phyloP scores from a whole-genome alignment of 2,329 filamentous ascomycete genomes.

The Bipolaris oryzae region DNA sequence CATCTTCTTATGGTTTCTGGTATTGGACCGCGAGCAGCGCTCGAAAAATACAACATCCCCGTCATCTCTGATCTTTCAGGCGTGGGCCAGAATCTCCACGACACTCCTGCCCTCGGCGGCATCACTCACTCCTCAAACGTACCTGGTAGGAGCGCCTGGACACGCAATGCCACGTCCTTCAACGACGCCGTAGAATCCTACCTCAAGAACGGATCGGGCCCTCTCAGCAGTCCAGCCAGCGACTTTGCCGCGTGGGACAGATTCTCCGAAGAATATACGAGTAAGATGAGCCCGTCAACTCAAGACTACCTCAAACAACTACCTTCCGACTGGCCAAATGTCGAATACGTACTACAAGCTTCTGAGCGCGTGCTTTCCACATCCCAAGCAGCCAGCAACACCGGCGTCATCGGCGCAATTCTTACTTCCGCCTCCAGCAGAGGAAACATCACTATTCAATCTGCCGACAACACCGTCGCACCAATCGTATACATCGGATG shows the following conservation, averaged over 20 bases:
- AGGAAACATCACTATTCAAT: slow-evolving; percentile 13
- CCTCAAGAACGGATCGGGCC: slow-evolving; percentile 9
- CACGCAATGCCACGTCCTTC: slow-evolving; percentile 5
- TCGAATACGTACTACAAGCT: slow-evolving; percentile 7
- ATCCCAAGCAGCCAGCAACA: slow-evolving; percentile 2
- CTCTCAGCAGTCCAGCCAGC: slow-evolving; percentile 13
- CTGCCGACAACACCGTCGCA: slow-evolving; percentile 3
- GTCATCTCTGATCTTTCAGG: slow-evolving; percentile 9
- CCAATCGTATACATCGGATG: slow-evolving; percentile 7
- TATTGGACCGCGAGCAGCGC: slow-evolving; percentile 8
- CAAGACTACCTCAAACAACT: slow-evolving; percentile 1
- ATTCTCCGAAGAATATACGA: slow-evolving; percentile 3
- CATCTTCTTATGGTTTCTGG: slow-evolving; percentile 14
- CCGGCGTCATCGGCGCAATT: slow-evolving; percentile 9
- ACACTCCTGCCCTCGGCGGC: slow-evolving; percentile 7
- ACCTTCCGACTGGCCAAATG: slow-evolving; percentile 12
- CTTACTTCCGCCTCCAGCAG: slow-evolving; percentile 9
- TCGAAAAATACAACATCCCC: slow-evolving; percentile 7
- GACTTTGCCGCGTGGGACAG: slow-evolving; percentile 13
- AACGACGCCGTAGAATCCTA: slow-evolving; percentile 5
- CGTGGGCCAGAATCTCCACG: slow-evolving; percentile 10
- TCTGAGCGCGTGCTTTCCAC: slow-evolving; percentile 1
- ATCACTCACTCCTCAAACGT: slow-evolving; percentile 6
- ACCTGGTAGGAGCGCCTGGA: slow-evolving; percentile 11
- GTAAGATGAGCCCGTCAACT: slow-evolving; percentile 10